Conservation (phyloP, 768 basidiomycete species). For the Phaeotremella skinneri region DNA sequence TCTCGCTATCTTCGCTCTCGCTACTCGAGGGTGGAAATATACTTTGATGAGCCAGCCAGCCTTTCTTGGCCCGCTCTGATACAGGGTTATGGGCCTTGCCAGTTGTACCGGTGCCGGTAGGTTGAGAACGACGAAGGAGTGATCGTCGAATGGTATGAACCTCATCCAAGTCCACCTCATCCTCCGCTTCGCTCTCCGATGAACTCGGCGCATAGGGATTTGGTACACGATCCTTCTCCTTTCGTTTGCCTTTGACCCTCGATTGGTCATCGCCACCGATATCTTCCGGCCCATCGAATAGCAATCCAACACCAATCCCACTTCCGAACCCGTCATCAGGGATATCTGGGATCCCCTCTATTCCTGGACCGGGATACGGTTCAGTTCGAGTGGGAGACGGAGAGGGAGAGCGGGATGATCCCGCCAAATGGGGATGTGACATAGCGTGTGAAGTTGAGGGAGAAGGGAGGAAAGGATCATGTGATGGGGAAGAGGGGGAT, state of each 20-base stretch:
- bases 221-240: conserved; percentile 23
- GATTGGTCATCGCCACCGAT: background rate
- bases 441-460: conserved; percentile 31
- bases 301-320: conserved; percentile 26
- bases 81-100: conserved; percentile 10
- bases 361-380: conserved; percentile 41
- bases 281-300: conserved; percentile 25
- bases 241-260: background rate
- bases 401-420: conserved; percentile 34
- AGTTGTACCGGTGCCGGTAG: background rate
- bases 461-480: conserved; percentile 35
- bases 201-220: conserved; percentile 40
- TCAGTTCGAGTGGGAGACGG: conserved; percentile 33
- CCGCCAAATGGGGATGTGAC: conserved; percentile 37
- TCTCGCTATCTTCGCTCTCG: conserved; percentile 25
- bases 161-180: conserved; percentile 29
- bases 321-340: conserved; percentile 19
- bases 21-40: conserved; percentile 46
- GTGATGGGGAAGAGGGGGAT: conserved; percentile 33
- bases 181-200: conserved; percentile 27
- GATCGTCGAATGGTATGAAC: conserved; percentile 31
- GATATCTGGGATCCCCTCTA: conserved; percentile 37
- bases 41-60: conserved; percentile 51
- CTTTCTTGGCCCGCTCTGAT: conserved; percentile 38
- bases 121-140: conserved; percentile 9